Evolutionary conservation across 75 land plant genomes (phyloP), one percentile per base, ranked within the genome.

Genomic region (Adiantum capillusveneris): DNA sequence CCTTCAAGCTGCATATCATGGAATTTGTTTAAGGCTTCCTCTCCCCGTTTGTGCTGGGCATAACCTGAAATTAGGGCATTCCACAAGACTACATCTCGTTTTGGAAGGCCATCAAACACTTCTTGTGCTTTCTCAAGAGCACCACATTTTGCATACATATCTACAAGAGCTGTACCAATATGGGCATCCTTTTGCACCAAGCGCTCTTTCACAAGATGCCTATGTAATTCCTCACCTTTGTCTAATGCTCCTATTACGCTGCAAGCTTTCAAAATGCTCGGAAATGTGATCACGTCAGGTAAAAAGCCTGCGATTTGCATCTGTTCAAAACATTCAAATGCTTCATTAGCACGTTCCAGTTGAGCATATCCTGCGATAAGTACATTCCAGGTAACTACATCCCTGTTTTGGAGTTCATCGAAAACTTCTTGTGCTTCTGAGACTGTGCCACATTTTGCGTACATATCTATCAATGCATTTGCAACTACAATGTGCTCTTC

Each of bases 61-160:
- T 17, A 46, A 1, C n/a, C 49, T 7, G 21, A 2, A 7, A 46
- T 46, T 46, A 46, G 14, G 17, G 21, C 49, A 46, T n/a, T 20
- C 49, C 49, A 46, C 3, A 3, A 46, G 14, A 46, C 49, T 7
- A 46, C 49, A 46, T 20, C 49, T 20, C 49, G 21, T 46, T 6
- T 14, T 6, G 14, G 17, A 5, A 46, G 21, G 12, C 21, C 49
- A 46, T 46, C 21, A 20, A 46, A 20, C 17, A 46, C 49, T 46
- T 46, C 21, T 7, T 17, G 21, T 6, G 49, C 49, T 17, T 7
- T 46, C 17, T 46, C 21, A 1, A 17, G 21, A 3, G n/a, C 49
- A 46, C 17, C 49, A 17, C 49, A 46, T 46, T 46, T 46, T 1
- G 49, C 49, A 46, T 46, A 34, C 37, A 34, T 34, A 9, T 34